A percentile compares a stretch with the other conserved stretches of the same genome.
phyloP scores from a whole-genome alignment of 2,329 filamentous ascomycete genomes.

The Ophiostoma perfectum region DNA sequence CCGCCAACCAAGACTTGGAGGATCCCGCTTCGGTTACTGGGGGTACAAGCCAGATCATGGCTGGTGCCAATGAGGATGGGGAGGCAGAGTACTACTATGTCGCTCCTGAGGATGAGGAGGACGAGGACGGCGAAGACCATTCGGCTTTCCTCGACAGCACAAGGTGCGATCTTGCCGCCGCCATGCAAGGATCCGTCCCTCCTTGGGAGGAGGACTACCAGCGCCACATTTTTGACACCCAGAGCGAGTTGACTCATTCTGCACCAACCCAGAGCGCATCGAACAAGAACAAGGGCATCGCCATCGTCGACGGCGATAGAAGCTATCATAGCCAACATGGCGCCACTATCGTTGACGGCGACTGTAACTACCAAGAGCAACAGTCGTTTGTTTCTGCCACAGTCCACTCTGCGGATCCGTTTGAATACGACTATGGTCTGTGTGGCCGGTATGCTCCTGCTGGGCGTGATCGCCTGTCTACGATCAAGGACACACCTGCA shows the following conservation, averaged over 20 bases:
- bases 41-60: not conserved
- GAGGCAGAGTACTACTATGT: conserved; percentile 6
- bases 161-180: not conserved
- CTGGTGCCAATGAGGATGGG: not conserved
- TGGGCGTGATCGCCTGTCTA: not conserved
- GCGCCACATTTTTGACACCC: conserved; percentile 20
- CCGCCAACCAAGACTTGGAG: not conserved
- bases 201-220: conserved; percentile 21
- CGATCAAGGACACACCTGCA: not conserved
- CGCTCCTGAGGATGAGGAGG: not conserved
- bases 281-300: not conserved
- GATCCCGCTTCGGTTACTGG: no score
- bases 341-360: no score
- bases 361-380: not conserved
- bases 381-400: conserved; percentile 4
- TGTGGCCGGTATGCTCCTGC: not conserved
- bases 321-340: no score
- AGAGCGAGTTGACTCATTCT: conserved; percentile 3
- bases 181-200: not conserved
- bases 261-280: not conserved
- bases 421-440: not conserved
- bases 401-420: not conserved
- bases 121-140: not conserved
- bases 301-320: no score
- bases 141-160: not conserved